Conservation (phyloP, 2,329 filamentous ascomycete genomes). For the Microdochium paspali region DNA sequence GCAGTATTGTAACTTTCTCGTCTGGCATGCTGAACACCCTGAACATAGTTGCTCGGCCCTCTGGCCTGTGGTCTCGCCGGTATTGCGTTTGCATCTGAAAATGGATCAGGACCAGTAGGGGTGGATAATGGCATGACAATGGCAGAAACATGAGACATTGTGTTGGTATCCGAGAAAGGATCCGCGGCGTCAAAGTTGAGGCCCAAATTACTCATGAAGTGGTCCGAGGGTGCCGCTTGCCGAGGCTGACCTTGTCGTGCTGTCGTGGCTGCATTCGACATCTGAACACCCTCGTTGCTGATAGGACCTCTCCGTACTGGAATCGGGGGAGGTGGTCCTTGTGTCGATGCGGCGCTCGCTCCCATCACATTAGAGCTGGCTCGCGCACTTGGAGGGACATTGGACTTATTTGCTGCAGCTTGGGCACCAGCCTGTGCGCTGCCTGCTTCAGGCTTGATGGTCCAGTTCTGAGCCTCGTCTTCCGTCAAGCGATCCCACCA, state of each 20-base stretch:
- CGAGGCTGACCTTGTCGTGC: conserved; percentile 14
- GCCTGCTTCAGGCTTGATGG: conserved; percentile 18
- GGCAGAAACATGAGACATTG: conserved; percentile 25
- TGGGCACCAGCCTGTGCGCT: conserved; percentile 2
- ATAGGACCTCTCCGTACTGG: not conserved
- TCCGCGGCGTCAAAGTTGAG: conserved; percentile 26
- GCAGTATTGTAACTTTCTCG: not conserved
- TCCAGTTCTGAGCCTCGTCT: conserved; percentile 27
- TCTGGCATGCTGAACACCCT: conserved; percentile 37
- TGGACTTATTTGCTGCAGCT: too few relatives aligned
- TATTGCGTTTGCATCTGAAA: conserved; percentile 34
- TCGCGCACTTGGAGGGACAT: not conserved
- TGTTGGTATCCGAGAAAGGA: conserved; percentile 40
- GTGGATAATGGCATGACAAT: conserved; percentile 26
- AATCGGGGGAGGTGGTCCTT: not conserved
- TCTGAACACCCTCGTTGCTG: conserved; percentile 1
- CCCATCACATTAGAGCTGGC: not conserved
- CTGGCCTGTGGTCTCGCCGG: conserved; percentile 20
- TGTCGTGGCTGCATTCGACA: conserved; percentile 16
- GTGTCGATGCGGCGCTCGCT: not conserved
- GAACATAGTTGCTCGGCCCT: conserved; percentile 23
- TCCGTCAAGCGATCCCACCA: conserved; percentile 35
- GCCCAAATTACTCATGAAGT: conserved; percentile 28
- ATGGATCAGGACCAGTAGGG: conserved; percentile 28
- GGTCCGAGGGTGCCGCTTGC: conserved; percentile 23